These are phyloP conservation scores for Fusarium compactum DNA, from an alignment of 2,329 filamentous ascomycete species.

Conservation along the genomic window DNA sequence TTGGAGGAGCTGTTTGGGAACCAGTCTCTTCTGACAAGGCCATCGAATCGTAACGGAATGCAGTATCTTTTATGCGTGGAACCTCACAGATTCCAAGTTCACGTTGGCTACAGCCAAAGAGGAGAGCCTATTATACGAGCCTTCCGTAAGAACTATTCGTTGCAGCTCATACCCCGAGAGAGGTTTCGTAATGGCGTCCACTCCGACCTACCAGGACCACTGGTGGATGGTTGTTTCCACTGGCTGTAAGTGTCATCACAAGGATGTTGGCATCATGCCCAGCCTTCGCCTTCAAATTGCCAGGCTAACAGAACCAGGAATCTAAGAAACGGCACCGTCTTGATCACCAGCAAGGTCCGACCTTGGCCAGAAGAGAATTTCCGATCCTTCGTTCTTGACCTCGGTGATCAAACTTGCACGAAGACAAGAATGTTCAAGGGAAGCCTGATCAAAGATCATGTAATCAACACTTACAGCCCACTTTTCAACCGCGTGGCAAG, in stretches of 20 bases:
- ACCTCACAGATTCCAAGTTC: conserved; percentile 61
- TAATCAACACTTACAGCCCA: conserved; percentile 42
- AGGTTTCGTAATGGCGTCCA: conserved; percentile 23
- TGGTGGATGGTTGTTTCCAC: conserved; percentile 66
- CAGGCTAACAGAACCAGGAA: conserved; percentile 21
- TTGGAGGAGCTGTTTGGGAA: conserved; percentile 67
- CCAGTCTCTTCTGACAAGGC: conserved; percentile 62
- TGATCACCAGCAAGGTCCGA: conserved; percentile 34
- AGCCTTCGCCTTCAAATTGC: background rate
- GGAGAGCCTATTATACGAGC: conserved; percentile 48
- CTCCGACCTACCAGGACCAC: conserved; percentile 61
- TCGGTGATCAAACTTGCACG: conserved; percentile 27
- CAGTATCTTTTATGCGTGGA: conserved; percentile 53
- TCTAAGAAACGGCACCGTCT: conserved; percentile 30
- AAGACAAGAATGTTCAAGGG: background rate
- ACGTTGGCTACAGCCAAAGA: conserved; percentile 53
- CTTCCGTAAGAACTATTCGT: conserved; percentile 27
- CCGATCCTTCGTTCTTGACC: conserved; percentile 26
- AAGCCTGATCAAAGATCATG: conserved; percentile 5
- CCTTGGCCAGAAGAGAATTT: conserved; percentile 35
- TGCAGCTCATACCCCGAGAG: conserved; percentile 41
- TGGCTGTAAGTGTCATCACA: conserved; percentile 62
- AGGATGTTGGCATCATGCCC: too few relatives aligned
- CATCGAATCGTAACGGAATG: conserved; percentile 67
- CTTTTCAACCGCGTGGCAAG: conserved; percentile 35